phyloP scores from a whole-genome alignment of 78 protist genomes.

The Isochrysis galbana region DNA sequence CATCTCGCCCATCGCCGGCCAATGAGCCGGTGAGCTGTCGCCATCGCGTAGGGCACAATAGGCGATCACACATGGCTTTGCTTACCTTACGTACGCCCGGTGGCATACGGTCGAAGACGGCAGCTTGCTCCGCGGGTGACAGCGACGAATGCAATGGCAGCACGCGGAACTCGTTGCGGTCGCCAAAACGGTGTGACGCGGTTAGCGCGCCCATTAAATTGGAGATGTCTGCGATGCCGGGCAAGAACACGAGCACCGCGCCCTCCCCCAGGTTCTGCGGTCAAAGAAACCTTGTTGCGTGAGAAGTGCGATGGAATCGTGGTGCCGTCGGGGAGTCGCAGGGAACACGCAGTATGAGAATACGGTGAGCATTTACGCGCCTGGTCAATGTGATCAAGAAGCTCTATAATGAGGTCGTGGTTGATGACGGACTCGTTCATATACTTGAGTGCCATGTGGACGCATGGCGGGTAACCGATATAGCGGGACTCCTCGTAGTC shows the following conservation, averaged over 20 bases:
- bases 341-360: too few relatives aligned
- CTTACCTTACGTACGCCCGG: constrained; percentile 76
- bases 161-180: constrained; percentile 75
- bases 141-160: constrained; percentile 88
- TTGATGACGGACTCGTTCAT: not conserved
- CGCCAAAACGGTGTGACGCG: not conserved
- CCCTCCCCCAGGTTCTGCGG: not conserved
- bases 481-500: not conserved
- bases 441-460: not conserved
- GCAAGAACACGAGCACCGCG: constrained; percentile 39
- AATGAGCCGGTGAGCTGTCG: too few relatives aligned
- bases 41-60: too few relatives aligned
- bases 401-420: constrained; percentile 2
- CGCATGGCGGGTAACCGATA: not conserved
- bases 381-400: not conserved
- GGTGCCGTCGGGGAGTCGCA: too few relatives aligned
- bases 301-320: too few relatives aligned
- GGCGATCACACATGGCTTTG: too few relatives aligned
- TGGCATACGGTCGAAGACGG: constrained; percentile 36
- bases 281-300: too few relatives aligned
- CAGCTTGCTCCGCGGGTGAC: constrained; percentile 86
- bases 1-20: too few relatives aligned
- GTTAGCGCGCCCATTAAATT: not conserved
- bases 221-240: constrained; percentile 30
- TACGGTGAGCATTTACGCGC: too few relatives aligned